These are phyloP conservation scores for Daldinia vernicosa DNA, from an alignment of 495 filamentous ascomycete species.

Conservation along the genomic window DNA sequence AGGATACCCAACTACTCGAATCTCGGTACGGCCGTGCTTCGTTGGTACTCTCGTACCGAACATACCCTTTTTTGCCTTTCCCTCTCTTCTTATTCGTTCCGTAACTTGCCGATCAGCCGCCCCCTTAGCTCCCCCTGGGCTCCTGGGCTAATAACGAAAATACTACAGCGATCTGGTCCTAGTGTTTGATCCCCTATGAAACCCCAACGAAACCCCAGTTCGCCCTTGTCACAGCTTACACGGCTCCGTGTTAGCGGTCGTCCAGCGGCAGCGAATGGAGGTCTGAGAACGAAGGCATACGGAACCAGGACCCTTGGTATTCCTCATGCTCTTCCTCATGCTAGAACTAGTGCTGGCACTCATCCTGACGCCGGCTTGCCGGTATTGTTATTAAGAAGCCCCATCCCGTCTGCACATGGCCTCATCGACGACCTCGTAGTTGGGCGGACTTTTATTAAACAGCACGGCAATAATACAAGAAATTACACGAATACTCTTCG, in stretches of 20 bases:
- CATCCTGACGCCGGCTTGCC: not conserved
- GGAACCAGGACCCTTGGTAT: constrained; percentile 40
- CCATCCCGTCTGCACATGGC: constrained; percentile 32
- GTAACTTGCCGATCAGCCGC: constrained; percentile 42
- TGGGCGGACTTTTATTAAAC: constrained; percentile 38
- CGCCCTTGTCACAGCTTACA: constrained; percentile 40
- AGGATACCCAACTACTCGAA: constrained; percentile 10
- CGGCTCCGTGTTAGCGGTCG: constrained; percentile 41
- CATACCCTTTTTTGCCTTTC: constrained; percentile 15
- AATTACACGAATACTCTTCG: constrained; percentile 37
- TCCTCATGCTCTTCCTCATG: constrained; percentile 12
- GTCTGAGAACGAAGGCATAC: constrained; percentile 30
- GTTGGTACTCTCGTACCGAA: constrained; percentile 11
- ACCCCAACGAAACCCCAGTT: constrained; percentile 44
- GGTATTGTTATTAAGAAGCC: constrained; percentile 44
- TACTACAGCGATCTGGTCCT: constrained; percentile 32
- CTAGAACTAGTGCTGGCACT: constrained; percentile 13
- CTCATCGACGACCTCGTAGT: constrained; percentile 27
- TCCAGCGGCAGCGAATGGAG: constrained; percentile 34
- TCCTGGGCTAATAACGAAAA: constrained; percentile 25
- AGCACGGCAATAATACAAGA: constrained; percentile 35
- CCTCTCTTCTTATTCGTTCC: constrained; percentile 33
- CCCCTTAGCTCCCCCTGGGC: constrained; percentile 21
- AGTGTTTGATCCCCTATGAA: constrained; percentile 44
- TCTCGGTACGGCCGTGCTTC: constrained; percentile 35